These are phyloP conservation scores for Gyromitra esculenta DNA, from an alignment of 2,329 filamentous ascomycete species.

Conservation along the genomic window DNA sequence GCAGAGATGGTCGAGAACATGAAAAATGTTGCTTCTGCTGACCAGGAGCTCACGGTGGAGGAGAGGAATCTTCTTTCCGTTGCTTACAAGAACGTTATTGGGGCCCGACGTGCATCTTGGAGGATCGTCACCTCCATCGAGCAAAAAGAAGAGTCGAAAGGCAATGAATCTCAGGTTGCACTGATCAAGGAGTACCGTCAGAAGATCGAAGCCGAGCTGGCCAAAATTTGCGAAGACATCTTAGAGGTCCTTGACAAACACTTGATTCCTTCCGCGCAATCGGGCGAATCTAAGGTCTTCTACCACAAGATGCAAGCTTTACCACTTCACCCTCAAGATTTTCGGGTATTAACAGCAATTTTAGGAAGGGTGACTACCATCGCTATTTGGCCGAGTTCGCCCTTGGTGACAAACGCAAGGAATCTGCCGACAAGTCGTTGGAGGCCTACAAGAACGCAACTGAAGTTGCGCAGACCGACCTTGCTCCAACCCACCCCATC, in stretches of 20 bases:
- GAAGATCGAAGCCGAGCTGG: slow-evolving; percentile 97
- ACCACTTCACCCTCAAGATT: slow-evolving; percentile 18
- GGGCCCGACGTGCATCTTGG: slow-evolving; percentile 97
- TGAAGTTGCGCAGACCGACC: slow-evolving; percentile 96
- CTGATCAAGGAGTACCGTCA: slow-evolving; percentile 97
- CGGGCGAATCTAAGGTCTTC: slow-evolving; percentile 99
- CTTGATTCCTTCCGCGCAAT: slow-evolving; percentile 93
- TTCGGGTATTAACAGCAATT: slow-evolving; percentile 24
- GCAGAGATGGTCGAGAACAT: slow-evolving; percentile 99
- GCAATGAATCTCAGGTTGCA: slow-evolving; percentile 89
- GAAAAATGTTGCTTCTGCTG: slow-evolving; percentile 93
- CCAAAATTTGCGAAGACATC: slow-evolving; percentile 98
- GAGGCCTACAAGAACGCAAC: slow-evolving; percentile 99
- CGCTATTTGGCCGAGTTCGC: slow-evolving; percentile 95
- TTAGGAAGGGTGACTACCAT: slow-evolving; percentile 96
- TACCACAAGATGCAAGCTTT: slow-evolving; percentile 97
- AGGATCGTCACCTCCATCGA: slow-evolving; percentile 99
- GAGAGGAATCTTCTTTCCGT: slow-evolving; percentile 86
- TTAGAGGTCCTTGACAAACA: slow-evolving; percentile 92
- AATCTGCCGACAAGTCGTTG: slow-evolving; percentile 83
- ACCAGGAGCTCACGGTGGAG: slow-evolving; percentile 66
- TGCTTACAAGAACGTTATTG: slow-evolving; percentile 99
- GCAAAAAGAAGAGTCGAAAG: slow-evolving; percentile 99
- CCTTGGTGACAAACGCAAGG: slow-evolving; percentile 90
- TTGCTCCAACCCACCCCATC: slow-evolving; percentile 97